These are phyloP conservation scores for Spathaspora hagerdaliae DNA, from an alignment of 805 yeast species.

Conservation along the genomic window DNA sequence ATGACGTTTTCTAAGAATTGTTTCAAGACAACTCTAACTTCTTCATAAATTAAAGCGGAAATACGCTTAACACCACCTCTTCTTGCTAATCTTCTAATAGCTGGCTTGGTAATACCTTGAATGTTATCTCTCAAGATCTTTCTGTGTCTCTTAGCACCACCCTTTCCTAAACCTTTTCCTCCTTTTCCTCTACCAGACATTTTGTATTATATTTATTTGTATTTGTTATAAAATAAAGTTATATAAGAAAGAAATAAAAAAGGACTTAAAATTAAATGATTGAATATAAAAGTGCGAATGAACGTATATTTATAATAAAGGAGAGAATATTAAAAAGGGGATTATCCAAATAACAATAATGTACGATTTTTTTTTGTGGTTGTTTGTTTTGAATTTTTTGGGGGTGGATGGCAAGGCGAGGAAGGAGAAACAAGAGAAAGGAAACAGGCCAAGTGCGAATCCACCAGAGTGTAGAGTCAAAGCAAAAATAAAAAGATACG, in stretches of 20 bases:
- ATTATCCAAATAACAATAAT: no score
- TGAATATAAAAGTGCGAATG: conserved; percentile 1
- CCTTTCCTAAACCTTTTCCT: conserved; percentile 99
- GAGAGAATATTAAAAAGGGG: not conserved
- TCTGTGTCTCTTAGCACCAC: conserved; percentile 99
- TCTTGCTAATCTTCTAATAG: conserved; percentile 99
- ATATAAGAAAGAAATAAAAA: conserved; percentile 1
- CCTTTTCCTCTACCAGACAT: conserved; percentile 99
- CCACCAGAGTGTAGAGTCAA: no score
- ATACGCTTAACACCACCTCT: conserved; percentile 99
- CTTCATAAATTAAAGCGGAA: conserved; percentile 97
- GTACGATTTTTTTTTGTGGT: no score
- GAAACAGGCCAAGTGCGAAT: no score
- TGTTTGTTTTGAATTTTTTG: no score
- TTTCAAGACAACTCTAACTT: conserved; percentile 95
- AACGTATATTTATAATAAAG: conserved; percentile 1
- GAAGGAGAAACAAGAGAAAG: no score
- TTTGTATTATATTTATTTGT: conserved; percentile 21
- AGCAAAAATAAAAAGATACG: no score
- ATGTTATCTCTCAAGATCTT: conserved; percentile 99
- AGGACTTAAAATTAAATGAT: not conserved
- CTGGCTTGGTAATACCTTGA: conserved; percentile 99
- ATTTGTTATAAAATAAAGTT: not conserved
- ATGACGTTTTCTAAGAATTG: conserved; percentile 94
- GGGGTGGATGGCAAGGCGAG: no score